Base-by-base conservation (phyloP, 2,329 filamentous ascomycete genomes). In the Penicillium sp. region DNA sequence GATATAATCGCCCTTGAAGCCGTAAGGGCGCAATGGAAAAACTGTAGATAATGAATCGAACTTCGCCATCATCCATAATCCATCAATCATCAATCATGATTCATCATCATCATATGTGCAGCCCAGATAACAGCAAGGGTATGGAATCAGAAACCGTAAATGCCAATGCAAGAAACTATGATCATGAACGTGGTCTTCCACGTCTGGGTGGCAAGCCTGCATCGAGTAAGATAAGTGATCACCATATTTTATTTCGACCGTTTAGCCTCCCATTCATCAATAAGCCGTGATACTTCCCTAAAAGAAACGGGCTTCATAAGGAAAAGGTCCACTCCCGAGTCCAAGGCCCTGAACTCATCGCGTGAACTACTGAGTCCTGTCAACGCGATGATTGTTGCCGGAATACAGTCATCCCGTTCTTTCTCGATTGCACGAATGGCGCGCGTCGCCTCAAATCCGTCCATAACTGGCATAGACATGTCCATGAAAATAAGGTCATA, bases 401-500 rank as follows among this genome's bases (percentile, higher is more conserved):
- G 64, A 6, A 55, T 57, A 41, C 50, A 58, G 39, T 65, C 65
- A 21, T 65, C 62, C 7, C 67, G 53, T 50, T 52, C 50, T 44
- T 47, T 55, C 36, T 64, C 61, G 4, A 62, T 45, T 8, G 40
- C 50, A 39, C 78, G 75, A 49, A 80, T 79, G 21, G 70, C 70
- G 5, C 75, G 71, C 3, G 78, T 78, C 1, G 78, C 74, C 60
- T 77, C 72, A 53, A 79, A 77, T 3, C 78, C 78, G 57, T 79
- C 72, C 75, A 79, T 77, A 5, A 78, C 68, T 0, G 77, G 77
- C 77, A 79, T 79, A 5, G 72, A 75, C 34, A 79, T 76, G 50
- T 79, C 75, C 76, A 78, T 78, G 55, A 79, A 77, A 54, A 79
- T 74, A 39, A 76, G 68, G 55, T 78, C 73, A 51, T 74, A 75